Evolutionary conservation across 306 rosid genomes (phyloP).

Genomic region (Sechiopsis laciniata): DNA sequence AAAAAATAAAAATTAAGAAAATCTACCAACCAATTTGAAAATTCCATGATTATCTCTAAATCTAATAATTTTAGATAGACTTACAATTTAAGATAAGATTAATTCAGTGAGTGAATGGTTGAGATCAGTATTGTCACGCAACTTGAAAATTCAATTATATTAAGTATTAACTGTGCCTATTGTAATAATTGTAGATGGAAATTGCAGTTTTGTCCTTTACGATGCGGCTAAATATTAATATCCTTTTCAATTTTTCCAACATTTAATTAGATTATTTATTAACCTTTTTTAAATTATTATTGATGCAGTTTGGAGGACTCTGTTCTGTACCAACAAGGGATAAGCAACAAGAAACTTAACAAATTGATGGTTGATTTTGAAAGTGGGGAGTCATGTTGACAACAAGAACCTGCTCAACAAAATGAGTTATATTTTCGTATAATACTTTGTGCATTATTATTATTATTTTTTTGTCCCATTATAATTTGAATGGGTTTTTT

Average conservation of each 20-base stretch:
- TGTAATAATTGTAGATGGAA: background rate
- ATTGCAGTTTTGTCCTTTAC: background rate
- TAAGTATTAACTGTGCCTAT: background rate
- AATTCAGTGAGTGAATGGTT: background rate
- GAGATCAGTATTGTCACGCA: background rate
- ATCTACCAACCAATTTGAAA: background rate
- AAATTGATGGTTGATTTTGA: slow-evolving; percentile 26
- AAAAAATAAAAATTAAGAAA: too few relatives aligned
- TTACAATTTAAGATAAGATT: too few relatives aligned
- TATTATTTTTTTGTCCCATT: slow-evolving; percentile 1
- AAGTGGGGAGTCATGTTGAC: slow-evolving; percentile 17
- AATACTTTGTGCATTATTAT: background rate
- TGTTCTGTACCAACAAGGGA: slow-evolving; percentile 23
- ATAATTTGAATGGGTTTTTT: background rate
- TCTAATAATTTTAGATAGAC: background rate
- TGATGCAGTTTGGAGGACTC: slow-evolving; percentile 11
- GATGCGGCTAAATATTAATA: background rate
- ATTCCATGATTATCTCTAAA: background rate
- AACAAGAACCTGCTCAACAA: background rate
- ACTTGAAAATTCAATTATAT: background rate
- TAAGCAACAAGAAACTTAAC: slow-evolving; percentile 31
- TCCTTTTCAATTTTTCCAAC: background rate
- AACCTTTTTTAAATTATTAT: background rate
- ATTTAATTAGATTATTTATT: background rate
- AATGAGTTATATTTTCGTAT: slow-evolving; percentile 3